Conservation (phyloP, 192 early-diverging fungal species). For the Coemansia nantahalensis region DNA sequence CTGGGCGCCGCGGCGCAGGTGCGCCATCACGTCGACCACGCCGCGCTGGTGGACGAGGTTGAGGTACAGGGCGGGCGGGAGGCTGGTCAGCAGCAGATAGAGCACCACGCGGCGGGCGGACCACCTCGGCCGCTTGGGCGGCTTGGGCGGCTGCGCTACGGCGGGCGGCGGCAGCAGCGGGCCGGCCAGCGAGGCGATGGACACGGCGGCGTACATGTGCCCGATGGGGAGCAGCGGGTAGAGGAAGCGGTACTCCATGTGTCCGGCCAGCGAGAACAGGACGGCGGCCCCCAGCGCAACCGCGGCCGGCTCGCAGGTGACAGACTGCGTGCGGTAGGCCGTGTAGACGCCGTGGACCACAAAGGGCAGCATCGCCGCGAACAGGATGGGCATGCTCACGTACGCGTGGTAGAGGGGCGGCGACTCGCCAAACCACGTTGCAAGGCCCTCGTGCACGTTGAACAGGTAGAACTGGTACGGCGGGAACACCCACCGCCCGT, state of each 20-base stretch:
- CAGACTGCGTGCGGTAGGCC: conserved; percentile 7
- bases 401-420: conserved; percentile 90
- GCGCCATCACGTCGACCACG: conserved; percentile 81
- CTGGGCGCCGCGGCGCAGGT: conserved; percentile 56
- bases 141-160: too few relatives aligned
- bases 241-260: conserved; percentile 98
- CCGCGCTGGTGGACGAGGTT: conserved; percentile 86
- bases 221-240: conserved; percentile 77
- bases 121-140: neutral
- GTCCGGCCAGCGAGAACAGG: conserved; percentile 74
- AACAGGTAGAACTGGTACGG: conserved; percentile 77
- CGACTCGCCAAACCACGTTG: conserved; percentile 89
- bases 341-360: conserved; percentile 56
- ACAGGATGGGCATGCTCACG: conserved; percentile 75
- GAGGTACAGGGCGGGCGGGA: conserved; percentile 68
- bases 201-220: conserved; percentile 48
- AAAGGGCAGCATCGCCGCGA: conserved; percentile 72
- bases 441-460: conserved; percentile 79
- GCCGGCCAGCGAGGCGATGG: conserved; percentile 40
- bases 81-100: conserved; percentile 62
- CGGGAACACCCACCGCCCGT: conserved; percentile 65
- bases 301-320: conserved; percentile 22
- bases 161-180: neutral
- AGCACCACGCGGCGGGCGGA: conserved; percentile 9
- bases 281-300: conserved; percentile 54